Percentiles rank a stretch among this genome's conserved stretches.
Conservation (phyloP, 352 stramenopile genomes). For the Phytophthora europaea region DNA sequence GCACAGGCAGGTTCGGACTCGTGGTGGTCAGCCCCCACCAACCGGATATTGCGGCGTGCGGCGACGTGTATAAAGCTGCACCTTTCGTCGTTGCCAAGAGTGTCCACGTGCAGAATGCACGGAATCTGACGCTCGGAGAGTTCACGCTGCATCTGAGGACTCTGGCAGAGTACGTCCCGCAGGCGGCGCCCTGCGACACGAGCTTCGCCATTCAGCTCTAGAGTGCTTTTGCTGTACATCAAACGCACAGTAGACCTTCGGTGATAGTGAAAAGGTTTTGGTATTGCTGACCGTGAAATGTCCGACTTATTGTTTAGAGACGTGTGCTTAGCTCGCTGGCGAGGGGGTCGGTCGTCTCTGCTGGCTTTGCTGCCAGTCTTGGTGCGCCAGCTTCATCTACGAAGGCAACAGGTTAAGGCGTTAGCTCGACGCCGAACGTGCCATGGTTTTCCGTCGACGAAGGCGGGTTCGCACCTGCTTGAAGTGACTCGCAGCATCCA, state of each 20-base stretch:
- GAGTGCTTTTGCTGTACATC: background rate
- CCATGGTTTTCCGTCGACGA: conserved; percentile 3
- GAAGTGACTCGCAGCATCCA: conserved; percentile 61
- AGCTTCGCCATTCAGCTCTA: conserved; percentile 65
- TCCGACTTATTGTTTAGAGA: conserved; percentile 27
- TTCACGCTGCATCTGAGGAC: conserved; percentile 67
- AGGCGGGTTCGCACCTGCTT: conserved; percentile 52
- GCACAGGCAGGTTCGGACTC: conserved; percentile 61
- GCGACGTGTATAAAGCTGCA: conserved; percentile 62
- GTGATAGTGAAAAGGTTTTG: background rate
- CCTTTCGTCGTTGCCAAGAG: conserved; percentile 72
- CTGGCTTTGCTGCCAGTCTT: conserved; percentile 60
- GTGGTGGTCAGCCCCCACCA: conserved; percentile 71
- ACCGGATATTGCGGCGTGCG: conserved; percentile 61
- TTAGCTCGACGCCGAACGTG: conserved; percentile 22
- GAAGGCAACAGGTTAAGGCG: conserved; percentile 29
- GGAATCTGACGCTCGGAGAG: conserved; percentile 59
- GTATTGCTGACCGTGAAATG: conserved; percentile 9
- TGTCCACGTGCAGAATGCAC: conserved; percentile 60
- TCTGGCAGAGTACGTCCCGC: conserved; percentile 61
- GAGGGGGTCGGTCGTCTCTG: conserved; percentile 49
- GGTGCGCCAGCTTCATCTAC: conserved; percentile 67
- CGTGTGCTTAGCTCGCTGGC: conserved; percentile 28
- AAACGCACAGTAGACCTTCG: background rate
- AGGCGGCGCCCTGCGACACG: conserved; percentile 63